A percentile compares a stretch with the other conserved stretches of the same genome.
Evolutionary conservation across 176 grass and related monocot species (phyloP).

Genomic region (Typha latifolia): DNA sequence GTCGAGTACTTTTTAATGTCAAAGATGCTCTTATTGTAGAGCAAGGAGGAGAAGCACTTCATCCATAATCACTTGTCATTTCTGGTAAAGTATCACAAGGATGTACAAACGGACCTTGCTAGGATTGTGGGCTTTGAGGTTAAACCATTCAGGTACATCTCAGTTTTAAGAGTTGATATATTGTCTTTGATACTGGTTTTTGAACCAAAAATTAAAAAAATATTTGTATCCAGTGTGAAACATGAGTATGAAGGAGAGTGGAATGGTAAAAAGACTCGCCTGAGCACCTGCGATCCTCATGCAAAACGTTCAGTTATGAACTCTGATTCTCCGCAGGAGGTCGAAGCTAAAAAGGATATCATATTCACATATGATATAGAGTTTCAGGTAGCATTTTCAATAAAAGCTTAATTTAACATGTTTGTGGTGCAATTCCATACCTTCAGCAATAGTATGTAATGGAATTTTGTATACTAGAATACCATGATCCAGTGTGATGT

Average conservation of each 20-base stretch:
- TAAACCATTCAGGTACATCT: conserved; percentile 57
- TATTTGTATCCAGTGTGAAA: conserved; percentile 53
- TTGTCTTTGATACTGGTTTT: conserved; percentile 10
- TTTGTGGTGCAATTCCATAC: background rate
- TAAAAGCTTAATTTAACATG: conserved; percentile 3
- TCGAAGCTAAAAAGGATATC: conserved; percentile 73
- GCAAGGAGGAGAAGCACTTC: conserved; percentile 81
- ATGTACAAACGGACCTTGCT: conserved; percentile 54
- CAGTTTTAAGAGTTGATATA: background rate
- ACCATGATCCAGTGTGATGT: background rate
- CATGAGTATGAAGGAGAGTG: conserved; percentile 72
- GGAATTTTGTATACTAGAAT: background rate
- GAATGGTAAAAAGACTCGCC: conserved; percentile 53
- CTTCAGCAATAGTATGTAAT: conserved; percentile 7
- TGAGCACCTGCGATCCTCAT: conserved; percentile 83
- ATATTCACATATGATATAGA: conserved; percentile 74
- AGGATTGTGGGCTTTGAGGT: conserved; percentile 87
- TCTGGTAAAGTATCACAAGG: conserved; percentile 76
- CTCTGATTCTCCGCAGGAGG: conserved; percentile 68
- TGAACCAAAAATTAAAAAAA: conserved; percentile 14
- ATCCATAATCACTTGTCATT: conserved; percentile 86
- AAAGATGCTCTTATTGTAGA: conserved; percentile 26
- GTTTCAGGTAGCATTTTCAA: conserved; percentile 49
- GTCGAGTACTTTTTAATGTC: conserved; percentile 1
- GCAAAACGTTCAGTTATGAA: conserved; percentile 52